A percentile compares a stretch with the other conserved stretches of the same genome.
phyloP scores from a whole-genome alignment of 257 asterid species.

The Ilex asprella region DNA sequence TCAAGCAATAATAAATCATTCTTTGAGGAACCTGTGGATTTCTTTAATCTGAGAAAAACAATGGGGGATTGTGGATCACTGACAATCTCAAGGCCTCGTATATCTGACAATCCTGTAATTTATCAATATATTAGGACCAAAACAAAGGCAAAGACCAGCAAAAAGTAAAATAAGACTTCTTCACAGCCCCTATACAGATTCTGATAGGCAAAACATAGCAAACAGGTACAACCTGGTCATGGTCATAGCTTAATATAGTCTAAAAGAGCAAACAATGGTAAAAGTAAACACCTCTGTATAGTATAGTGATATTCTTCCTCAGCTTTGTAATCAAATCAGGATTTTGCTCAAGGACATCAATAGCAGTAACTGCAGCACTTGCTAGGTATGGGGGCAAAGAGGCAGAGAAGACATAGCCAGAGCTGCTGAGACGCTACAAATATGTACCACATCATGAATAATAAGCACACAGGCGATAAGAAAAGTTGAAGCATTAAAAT shows the following conservation, averaged over 20 bases:
- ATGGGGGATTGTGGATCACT: conserved; percentile 74
- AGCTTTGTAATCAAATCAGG: conserved; percentile 60
- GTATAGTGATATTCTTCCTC: conserved; percentile 39
- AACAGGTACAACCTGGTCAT: too few species aligned
- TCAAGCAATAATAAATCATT: conserved; percentile 67
- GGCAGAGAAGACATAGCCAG: conserved; percentile 93
- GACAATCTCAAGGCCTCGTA: conserved; percentile 50
- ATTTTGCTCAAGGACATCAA: conserved; percentile 69
- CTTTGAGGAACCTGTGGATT: conserved; percentile 56
- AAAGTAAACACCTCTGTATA: conserved; percentile 40
- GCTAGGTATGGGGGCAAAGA: conserved; percentile 96
- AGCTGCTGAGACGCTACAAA: conserved; percentile 90
- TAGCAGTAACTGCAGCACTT: conserved; percentile 84
- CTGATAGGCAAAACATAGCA: too few species aligned
- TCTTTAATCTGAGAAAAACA: conserved; percentile 52
- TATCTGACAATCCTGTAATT: conserved; percentile 51
- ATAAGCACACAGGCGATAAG: neutral
- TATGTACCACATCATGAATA: neutral
- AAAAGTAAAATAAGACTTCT: too few species aligned
- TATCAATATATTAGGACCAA: neutral
- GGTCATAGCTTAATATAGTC: too few species aligned
- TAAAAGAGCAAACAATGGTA: too few species aligned
- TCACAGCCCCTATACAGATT: too few species aligned
- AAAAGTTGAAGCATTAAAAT: neutral
- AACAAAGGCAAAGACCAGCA: neutral